Percentiles rank a stretch among this genome's conserved stretches.
phyloP scores from a whole-genome alignment of 2,329 filamentous ascomycete genomes.

The Shiraia sp. region DNA sequence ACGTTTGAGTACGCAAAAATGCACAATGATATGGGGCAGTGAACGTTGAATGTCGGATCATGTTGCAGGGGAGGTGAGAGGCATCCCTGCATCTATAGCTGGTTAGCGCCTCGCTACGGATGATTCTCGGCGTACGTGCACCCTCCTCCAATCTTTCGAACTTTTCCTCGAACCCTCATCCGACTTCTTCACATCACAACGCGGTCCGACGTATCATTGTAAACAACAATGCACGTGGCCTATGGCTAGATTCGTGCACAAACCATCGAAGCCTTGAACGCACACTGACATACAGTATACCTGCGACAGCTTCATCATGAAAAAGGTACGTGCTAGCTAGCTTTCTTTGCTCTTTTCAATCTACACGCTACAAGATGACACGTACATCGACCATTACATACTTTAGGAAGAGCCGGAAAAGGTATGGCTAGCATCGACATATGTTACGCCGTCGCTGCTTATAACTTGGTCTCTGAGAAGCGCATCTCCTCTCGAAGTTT shows the following conservation, averaged over 20 bases:
- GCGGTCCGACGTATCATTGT: background rate
- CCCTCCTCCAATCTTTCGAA: background rate
- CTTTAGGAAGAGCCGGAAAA: slow-evolving; percentile 59
- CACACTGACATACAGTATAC: background rate
- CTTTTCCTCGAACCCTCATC: slow-evolving; percentile 1
- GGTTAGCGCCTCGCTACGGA: slow-evolving; percentile 6
- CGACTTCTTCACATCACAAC: background rate
- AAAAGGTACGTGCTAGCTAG: slow-evolving; percentile 11
- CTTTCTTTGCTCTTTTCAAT: slow-evolving; percentile 2
- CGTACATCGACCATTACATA: slow-evolving; percentile 42
- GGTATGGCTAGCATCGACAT: slow-evolving; percentile 55
- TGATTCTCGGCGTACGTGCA: slow-evolving; percentile 1
- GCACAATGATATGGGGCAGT: no score
- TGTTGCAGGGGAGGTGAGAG: no score
- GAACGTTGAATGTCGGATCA: no score
- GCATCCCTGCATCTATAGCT: background rate
- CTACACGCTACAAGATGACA: slow-evolving; percentile 38
- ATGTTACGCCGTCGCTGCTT: slow-evolving; percentile 56
- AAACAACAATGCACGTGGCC: background rate
- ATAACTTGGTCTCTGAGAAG: slow-evolving; percentile 52
- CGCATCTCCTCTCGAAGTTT: slow-evolving; percentile 4
- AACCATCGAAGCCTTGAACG: background rate
- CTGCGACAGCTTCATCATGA: background rate
- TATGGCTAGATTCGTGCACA: background rate
- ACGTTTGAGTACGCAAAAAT: no score